Evolutionary conservation across 2,329 filamentous ascomycete species (phyloP).

Genomic region (Hymenoscyphus scutula): DNA sequence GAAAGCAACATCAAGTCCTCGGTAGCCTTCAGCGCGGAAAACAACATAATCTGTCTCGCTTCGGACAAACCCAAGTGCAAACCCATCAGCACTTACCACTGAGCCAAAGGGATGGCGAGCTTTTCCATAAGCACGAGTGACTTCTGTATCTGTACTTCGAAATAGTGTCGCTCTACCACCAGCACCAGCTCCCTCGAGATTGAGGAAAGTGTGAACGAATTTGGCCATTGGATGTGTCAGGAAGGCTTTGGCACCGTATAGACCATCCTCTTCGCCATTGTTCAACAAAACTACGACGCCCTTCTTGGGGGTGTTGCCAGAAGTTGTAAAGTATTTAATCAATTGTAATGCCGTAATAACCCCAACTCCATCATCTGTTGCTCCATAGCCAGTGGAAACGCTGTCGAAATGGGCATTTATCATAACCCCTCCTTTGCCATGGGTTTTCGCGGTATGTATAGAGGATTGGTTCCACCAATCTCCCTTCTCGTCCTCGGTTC

Average conservation of each 20-base stretch:
- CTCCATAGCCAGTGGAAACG: conserved; percentile 87
- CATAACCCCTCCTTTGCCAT: conserved; percentile 72
- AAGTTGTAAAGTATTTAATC: conserved; percentile 77
- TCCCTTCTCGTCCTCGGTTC: conserved; percentile 68
- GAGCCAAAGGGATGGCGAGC: conserved; percentile 77
- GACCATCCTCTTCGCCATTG: conserved; percentile 91
- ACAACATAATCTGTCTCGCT: conserved; percentile 90
- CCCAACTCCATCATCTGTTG: conserved; percentile 90
- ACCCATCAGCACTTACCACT: conserved; percentile 80
- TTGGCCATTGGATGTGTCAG: conserved; percentile 76
- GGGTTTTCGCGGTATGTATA: conserved; percentile 43
- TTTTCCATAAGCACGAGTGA: conserved; percentile 73
- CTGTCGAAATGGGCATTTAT: conserved; percentile 92
- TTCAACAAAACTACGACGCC: conserved; percentile 86
- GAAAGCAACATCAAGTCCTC: conserved; percentile 90
- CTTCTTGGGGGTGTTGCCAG: conserved; percentile 68
- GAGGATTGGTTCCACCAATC: conserved; percentile 65
- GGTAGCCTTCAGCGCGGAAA: conserved; percentile 75
- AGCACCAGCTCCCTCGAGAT: conserved; percentile 91
- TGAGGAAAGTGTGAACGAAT: conserved; percentile 84
- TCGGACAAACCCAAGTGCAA: conserved; percentile 71
- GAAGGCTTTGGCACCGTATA: conserved; percentile 84
- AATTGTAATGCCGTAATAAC: conserved; percentile 84
- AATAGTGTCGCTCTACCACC: conserved; percentile 87
- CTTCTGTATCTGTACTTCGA: conserved; percentile 80